A percentile compares a stretch with the other conserved stretches of the same genome.
phyloP scores from a whole-genome alignment of 192 early-diverging fungal genomes.

The Dimargaris verticillata region DNA sequence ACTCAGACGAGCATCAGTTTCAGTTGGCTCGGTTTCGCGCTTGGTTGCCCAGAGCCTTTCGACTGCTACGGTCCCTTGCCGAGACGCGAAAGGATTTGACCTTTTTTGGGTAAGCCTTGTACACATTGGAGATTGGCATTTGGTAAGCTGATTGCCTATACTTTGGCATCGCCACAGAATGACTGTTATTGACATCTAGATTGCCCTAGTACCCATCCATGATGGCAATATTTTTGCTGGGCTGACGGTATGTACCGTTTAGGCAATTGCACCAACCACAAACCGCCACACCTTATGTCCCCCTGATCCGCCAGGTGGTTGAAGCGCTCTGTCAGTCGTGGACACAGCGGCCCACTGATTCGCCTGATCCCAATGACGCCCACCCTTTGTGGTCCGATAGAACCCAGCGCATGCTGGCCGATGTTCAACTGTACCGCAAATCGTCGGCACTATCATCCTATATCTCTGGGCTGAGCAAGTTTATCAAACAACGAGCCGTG shows the following conservation, averaged over 20 bases:
- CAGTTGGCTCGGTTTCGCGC: not conserved
- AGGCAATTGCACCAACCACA: not conserved
- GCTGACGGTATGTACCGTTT: not conserved
- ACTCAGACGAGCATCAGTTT: not conserved
- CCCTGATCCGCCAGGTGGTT: not conserved
- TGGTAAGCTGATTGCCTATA: too few species aligned
- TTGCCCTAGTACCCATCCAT: too few species aligned
- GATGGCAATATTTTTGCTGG: too few species aligned
- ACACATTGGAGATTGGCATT: too few species aligned
- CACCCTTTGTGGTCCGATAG: not conserved
- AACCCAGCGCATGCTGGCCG: not conserved
- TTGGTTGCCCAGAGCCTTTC: not conserved
- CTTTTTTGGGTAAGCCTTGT: too few species aligned
- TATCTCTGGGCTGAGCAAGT: not conserved
- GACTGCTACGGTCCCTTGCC: not conserved
- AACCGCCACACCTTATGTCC: not conserved
- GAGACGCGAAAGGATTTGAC: not conserved
- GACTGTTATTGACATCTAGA: too few species aligned
- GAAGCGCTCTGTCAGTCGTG: conserved; percentile 1
- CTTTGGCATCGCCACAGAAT: too few species aligned
- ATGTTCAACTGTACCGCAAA: not conserved
- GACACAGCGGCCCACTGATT: not conserved
- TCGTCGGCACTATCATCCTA: not conserved
- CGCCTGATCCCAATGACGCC: not conserved
- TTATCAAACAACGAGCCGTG: not conserved